Base-by-base conservation (phyloP, 2,329 filamentous ascomycete genomes). In the Leptographium lundbergii region DNA sequence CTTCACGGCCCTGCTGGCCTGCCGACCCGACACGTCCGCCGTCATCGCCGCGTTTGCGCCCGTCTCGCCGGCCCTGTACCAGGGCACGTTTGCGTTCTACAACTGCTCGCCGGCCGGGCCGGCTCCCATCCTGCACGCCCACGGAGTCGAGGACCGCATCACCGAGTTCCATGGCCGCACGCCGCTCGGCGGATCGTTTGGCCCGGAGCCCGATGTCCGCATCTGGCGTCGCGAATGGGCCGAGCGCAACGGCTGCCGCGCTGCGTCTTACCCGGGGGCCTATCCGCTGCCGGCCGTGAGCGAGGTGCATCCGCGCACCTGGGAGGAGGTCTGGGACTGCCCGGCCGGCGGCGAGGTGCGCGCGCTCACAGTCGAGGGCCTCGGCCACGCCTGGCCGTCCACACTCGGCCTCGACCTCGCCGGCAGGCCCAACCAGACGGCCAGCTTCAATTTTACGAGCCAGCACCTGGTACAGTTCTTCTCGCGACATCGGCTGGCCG, bases 401-500 rank as follows among this genome's bases (percentile, higher is more conserved):
- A 61, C 54, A n/a, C 32, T 17, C 11, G 59, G 59, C 3, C 59
- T 61, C 27, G 59, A 61, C 57, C 24, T 54, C n/a, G 56, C 57
- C 17, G 59, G 54, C 3, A 51, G 47, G 19, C 59, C 59, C 24
- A 61, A 61, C 48, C 59, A 61, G 57, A 61, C 59, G 10, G 59
- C 59, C 36, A 58, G 50, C 36, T 61, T 61, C 29, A 58, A 58
- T 50, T 58, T 61, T n/a, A 61, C 59, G 17, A 58, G 57, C 48
- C 56, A 61, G 59, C 59, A 61, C 32, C 57, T 61, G 29, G 59
- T 61, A 48, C 59, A 61, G 48, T 61, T 61, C n/a, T 61, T 61
- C 42, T 61, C 59, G 25, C 56, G 59, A 25, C 59, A 61, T 36
- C 51, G 6, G 5, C 29, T 53, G 27, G 27, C 6, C 5, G 51